Evolutionary conservation across 441 rosid species (phyloP).

Genomic region (Rhodomyrtus psidioides): DNA sequence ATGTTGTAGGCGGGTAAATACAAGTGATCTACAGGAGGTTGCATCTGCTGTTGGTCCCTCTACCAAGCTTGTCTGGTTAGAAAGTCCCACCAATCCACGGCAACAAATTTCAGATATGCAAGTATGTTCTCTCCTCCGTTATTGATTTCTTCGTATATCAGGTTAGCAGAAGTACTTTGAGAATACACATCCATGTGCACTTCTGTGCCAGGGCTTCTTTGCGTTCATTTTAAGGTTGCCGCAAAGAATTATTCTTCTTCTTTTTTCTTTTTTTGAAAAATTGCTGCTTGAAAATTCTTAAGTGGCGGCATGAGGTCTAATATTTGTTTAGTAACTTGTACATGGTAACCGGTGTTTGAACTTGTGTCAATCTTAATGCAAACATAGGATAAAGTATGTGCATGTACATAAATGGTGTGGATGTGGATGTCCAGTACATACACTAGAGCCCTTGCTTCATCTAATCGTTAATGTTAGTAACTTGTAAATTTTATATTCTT

Average conservation of each 20-base stretch:
- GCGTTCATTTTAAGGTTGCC: neutral
- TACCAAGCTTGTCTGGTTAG: slow-evolving; percentile 93
- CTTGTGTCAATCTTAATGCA: neutral
- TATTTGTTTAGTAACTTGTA: neutral
- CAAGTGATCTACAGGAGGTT: slow-evolving; percentile 60
- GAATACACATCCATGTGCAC: neutral
- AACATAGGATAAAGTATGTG: neutral
- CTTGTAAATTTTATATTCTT: neutral
- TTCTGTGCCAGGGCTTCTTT: neutral
- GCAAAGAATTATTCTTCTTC: neutral
- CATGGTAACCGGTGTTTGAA: neutral
- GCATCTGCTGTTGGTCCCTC: slow-evolving; percentile 67
- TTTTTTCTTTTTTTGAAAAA: neutral
- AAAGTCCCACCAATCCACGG: slow-evolving; percentile 94
- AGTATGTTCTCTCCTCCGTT: slow-evolving; percentile 26
- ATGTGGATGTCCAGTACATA: neutral
- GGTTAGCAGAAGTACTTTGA: neutral
- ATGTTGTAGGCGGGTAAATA: slow-evolving; percentile 62
- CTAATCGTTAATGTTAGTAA: neutral
- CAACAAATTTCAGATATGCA: slow-evolving; percentile 82
- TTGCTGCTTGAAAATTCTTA: neutral
- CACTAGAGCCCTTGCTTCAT: neutral
- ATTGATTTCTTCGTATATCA: neutral
- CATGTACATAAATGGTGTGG: neutral
- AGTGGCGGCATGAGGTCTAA: neutral